Base-by-base conservation (phyloP, 495 filamentous ascomycete species). In the Tuber microsphaerosporum region DNA sequence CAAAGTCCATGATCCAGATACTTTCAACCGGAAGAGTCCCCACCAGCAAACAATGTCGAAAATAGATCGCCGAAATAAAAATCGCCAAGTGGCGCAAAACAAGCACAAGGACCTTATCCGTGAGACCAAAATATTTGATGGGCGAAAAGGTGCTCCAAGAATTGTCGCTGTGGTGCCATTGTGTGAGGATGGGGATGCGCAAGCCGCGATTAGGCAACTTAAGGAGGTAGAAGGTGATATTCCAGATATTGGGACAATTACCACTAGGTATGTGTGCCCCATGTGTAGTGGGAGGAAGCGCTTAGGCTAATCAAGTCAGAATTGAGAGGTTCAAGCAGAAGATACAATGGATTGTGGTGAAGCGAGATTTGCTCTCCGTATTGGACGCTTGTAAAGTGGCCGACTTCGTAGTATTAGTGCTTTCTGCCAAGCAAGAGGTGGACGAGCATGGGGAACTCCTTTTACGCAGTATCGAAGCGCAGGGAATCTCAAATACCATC, bases 31-130 rank as follows among this genome's bases (percentile, higher is more conserved):
- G 75, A 96, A 92, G 84, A 97, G 94, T 65, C 92, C 92, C 75
- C 93, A 97, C 84, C 96, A 98, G 83, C 93, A 97, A 85, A 88
- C 97, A 83, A 96, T 97, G 92, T 97, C 94, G 48, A 99, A 97
- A 85, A 86, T 99, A 84, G 93, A 97, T 85, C 91, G 95, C 46
- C 89, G 92, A 81, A 97, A 99, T 84, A 93, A 94, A 86, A 92
- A 92, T 70, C 93, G 93, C 80, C 95, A 99, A 86, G 89, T 89
- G 82, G 91, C 93, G 78, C 87, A 89, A 77, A 85, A 88, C 77
- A 97, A 97, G 84, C 90, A 94, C 75, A 89, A 89, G 76, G 92
- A 95, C 80, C 90, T 93, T 81, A 85, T 89, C 70, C 91, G 90
- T 69, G 90, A 92, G 46, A 88, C 88, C 0, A 93, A 89, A 68